Conservation (phyloP, 176 grass and related monocot species). For the Musa troglodytarum region DNA sequence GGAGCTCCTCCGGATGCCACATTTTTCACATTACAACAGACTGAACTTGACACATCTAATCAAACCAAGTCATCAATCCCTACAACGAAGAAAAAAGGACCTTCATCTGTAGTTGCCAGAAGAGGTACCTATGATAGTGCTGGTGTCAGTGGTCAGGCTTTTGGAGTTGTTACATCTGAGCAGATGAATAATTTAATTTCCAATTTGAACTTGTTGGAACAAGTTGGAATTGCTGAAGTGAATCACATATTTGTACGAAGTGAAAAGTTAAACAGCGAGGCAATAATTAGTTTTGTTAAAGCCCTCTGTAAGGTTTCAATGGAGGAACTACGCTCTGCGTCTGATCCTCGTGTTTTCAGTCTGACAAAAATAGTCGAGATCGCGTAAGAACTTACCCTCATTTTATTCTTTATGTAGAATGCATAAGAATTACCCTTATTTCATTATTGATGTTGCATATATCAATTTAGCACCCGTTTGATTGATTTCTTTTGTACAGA, state of each 20-base stretch:
- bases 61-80: slow-evolving; percentile 75
- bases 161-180: slow-evolving; percentile 48
- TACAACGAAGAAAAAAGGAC: slow-evolving; percentile 82
- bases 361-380: slow-evolving; percentile 97
- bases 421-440: too few species aligned
- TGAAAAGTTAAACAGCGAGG: slow-evolving; percentile 92
- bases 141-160: slow-evolving; percentile 96
- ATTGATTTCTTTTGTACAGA: slow-evolving; percentile 44
- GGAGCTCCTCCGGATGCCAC: slow-evolving; percentile 87
- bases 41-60: slow-evolving; percentile 79
- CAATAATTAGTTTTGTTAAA: slow-evolving; percentile 97
- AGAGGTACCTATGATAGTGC: slow-evolving; percentile 93
- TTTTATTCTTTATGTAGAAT: neutral
- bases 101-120: slow-evolving; percentile 46
- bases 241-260: slow-evolving; percentile 79
- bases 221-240: slow-evolving; percentile 95
- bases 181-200: slow-evolving; percentile 93
- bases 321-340: slow-evolving; percentile 91
- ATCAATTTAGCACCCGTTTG: neutral
- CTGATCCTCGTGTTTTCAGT: slow-evolving; percentile 95
- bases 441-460: too few species aligned
- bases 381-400: slow-evolving; percentile 50
- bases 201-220: slow-evolving; percentile 69
- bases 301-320: slow-evolving; percentile 98
- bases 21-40: slow-evolving; percentile 90